phyloP scores from a whole-genome alignment of 2,329 filamentous ascomycete genomes.

The Diaporthe humulicola region DNA sequence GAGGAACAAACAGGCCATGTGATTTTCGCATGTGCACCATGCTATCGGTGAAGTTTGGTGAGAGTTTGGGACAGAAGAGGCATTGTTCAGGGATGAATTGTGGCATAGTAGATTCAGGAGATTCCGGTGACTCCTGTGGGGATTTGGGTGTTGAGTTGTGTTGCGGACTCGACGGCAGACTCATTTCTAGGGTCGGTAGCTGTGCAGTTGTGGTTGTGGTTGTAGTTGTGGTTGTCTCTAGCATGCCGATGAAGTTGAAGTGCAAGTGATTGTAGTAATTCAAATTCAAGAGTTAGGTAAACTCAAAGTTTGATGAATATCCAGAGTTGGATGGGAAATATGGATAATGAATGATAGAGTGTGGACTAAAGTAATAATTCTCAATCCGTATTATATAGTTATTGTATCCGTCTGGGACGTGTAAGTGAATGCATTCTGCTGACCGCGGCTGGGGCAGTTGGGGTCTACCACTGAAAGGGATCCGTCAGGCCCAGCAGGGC shows the following conservation, averaged over 20 bases:
- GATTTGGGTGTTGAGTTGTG: not conserved
- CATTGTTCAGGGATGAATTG: slow-evolving; percentile 51
- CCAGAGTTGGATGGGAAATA: no score
- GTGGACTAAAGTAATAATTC: not conserved
- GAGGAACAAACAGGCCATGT: slow-evolving; percentile 61
- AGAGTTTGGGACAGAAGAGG: slow-evolving; percentile 57
- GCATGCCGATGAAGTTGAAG: not conserved
- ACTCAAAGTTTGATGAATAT: not conserved
- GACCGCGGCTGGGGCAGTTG: not conserved
- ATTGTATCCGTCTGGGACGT: not conserved
- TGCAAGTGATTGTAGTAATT: not conserved
- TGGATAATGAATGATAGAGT: not conserved
- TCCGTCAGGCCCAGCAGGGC: not conserved
- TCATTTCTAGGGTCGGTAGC: not conserved
- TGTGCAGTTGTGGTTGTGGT: slow-evolving; percentile 5
- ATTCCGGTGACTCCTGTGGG: not conserved
- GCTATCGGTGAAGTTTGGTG: slow-evolving; percentile 51
- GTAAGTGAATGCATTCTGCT: not conserved
- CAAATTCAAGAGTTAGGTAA: not conserved
- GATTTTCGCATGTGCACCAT: slow-evolving; percentile 61
- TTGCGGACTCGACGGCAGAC: not conserved
- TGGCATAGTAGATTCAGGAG: not conserved
- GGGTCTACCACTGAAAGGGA: not conserved
- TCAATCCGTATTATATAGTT: not conserved
- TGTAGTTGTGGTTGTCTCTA: slow-evolving; percentile 7